Evolutionary conservation across 2,329 filamentous ascomycete species (phyloP), one percentile per base, ranked within the genome.

Genomic region (Verticillium longisporum): DNA sequence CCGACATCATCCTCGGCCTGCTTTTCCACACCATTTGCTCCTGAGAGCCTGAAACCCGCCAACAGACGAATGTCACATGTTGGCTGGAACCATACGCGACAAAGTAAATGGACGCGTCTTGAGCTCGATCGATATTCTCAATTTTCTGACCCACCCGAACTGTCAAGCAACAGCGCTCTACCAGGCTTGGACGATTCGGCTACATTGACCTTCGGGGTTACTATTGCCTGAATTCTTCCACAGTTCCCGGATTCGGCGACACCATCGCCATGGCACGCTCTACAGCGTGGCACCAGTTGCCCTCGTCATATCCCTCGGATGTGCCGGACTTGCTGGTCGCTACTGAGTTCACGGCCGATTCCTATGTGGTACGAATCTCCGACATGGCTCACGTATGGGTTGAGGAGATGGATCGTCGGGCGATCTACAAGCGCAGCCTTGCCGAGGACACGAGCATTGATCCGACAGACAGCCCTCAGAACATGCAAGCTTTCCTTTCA

Each of bases 331-430:
- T 93, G 7, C 78, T 93, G 37, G 78, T 89, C 54, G 89, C 88
- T 63, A 77, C 83, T 21, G 69, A 73, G 33, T 86, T 89, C 68
- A 75, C 75, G 5, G 58, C 76, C 15, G 73, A 80, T 26, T 81
- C 84, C 11, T 93, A 93, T 74, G 80, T 76, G 1, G 71, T 93
- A 33, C 80, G 84, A 61, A 70, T 94, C 45, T 91, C 89, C 2
- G 90, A 94, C 70, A 79, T 92, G 62, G 86, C 83, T 69, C 83
- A 87, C 65, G 77, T 92, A n/a, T 95, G 90, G 90, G 75, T 77
- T 32, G 90, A 93, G 73, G 78, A 72, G 9, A 74, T 92, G 26
- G 81, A 86, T 61, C 78, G 84, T 26, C 78, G 77, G n/a, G 79
- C 77, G 11, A 88, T 94, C 61, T 80, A 87, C 60, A 75, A 80